A percentile compares a stretch with the other conserved stretches of the same genome.
Evolutionary conservation across 2,329 filamentous ascomycete genomes (phyloP).

Genomic region (Botrytis cinerea): DNA sequence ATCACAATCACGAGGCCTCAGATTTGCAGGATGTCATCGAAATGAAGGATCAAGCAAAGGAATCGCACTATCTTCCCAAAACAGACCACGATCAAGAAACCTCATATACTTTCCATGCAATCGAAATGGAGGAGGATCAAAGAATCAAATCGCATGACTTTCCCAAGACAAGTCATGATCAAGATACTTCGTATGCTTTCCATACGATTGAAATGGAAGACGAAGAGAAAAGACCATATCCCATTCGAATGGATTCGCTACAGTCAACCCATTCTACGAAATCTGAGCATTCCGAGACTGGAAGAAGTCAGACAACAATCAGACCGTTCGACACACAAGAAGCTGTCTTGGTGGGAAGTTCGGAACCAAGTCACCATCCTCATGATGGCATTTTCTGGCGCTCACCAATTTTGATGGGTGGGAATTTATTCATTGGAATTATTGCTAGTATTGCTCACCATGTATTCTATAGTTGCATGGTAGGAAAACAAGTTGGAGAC

Average conservation of each 20-base stretch:
- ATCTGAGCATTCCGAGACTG: not conserved
- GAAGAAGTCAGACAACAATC: not conserved
- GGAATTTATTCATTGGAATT: conserved; percentile 25
- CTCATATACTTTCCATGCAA: not conserved
- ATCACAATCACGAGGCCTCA: not conserved
- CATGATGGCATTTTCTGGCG: conserved; percentile 28
- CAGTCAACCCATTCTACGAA: not conserved
- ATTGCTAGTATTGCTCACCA: conserved; percentile 26
- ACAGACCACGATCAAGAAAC: not conserved
- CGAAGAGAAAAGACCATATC: not conserved
- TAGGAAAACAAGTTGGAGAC: conserved; percentile 26
- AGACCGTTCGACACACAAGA: not conserved
- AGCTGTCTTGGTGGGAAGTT: not conserved
- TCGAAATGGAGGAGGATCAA: not conserved
- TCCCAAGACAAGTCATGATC: not conserved
- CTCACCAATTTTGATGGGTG: conserved; percentile 28
- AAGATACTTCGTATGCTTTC: not conserved
- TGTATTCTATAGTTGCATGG: conserved; percentile 23
- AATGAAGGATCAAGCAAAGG: not conserved
- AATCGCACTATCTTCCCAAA: not conserved
- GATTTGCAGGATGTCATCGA: not conserved
- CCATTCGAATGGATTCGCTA: not conserved
- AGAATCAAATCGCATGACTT: not conserved
- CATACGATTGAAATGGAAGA: not conserved
- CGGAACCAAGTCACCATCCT: not conserved